Conservation (phyloP, 2,329 filamentous ascomycete species). For the Diplocarpon rosae region DNA sequence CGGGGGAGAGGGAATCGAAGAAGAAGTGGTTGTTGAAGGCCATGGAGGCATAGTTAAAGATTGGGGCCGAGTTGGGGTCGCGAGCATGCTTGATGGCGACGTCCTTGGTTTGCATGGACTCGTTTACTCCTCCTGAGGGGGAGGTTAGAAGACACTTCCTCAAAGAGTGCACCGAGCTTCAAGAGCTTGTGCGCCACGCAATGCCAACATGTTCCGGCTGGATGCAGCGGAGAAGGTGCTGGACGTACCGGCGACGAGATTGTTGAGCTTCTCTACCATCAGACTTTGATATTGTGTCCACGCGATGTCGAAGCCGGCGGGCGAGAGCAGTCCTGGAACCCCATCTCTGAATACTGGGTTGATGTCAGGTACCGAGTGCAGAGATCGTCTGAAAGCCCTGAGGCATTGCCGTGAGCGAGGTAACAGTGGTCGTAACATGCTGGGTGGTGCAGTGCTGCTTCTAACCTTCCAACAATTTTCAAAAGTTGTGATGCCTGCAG, state of each 20-base stretch:
- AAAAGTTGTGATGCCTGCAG: neutral
- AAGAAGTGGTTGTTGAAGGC: slow-evolving; percentile 85
- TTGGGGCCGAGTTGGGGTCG: slow-evolving; percentile 61
- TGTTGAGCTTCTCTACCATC: slow-evolving; percentile 67
- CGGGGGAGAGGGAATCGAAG: slow-evolving; percentile 49
- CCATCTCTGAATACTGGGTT: slow-evolving; percentile 36
- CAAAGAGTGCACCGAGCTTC: neutral
- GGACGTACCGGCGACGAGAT: slow-evolving; percentile 55
- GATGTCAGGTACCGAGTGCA: slow-evolving; percentile 39
- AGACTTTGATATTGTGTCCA: slow-evolving; percentile 75
- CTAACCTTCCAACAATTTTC: neutral
- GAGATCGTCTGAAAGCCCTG: slow-evolving; percentile 28
- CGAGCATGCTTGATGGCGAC: slow-evolving; percentile 69
- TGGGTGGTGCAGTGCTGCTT: slow-evolving; percentile 11
- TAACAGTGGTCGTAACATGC: slow-evolving; percentile 26
- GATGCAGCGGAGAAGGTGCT: neutral
- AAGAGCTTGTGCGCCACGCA: neutral
- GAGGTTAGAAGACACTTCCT: neutral
- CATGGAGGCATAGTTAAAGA: slow-evolving; percentile 97
- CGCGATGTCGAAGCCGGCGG: slow-evolving; percentile 59
- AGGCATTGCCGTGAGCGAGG: slow-evolving; percentile 21
- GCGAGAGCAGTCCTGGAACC: slow-evolving; percentile 61
- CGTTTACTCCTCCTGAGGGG: slow-evolving; percentile 15
- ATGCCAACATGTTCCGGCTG: no score
- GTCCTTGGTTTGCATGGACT: slow-evolving; percentile 37